Conservation (phyloP, 192 early-diverging fungal genomes). For the Spizellomyces punctatus region DNA sequence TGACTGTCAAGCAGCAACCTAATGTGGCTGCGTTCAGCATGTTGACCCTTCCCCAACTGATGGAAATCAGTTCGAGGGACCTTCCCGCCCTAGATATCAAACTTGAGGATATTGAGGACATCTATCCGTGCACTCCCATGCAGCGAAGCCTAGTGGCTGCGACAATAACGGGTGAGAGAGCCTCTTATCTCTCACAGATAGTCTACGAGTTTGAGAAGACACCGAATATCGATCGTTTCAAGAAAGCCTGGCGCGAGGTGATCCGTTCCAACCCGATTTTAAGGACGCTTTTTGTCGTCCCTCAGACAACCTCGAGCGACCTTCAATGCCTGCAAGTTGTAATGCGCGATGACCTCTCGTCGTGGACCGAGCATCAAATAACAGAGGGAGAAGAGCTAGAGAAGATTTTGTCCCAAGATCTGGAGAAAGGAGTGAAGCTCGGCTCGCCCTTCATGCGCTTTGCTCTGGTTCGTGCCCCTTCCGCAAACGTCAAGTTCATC, state of each 20-base stretch:
- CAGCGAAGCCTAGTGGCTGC: conserved; percentile 25
- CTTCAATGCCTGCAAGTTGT: conserved; percentile 24
- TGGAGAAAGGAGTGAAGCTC: conserved; percentile 1
- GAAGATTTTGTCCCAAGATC: neutral
- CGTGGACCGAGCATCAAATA: no score
- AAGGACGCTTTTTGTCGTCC: conserved; percentile 32
- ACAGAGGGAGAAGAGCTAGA: neutral
- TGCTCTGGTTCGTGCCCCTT: neutral
- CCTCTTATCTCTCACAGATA: neutral
- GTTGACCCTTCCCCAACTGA: neutral
- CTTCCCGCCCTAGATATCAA: neutral
- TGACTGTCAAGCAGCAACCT: no score
- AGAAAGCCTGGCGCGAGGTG: conserved; percentile 13
- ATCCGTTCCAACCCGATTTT: conserved; percentile 20
- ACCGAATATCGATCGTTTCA: conserved; percentile 7
- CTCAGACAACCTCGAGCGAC: neutral
- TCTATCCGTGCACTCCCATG: conserved; percentile 35
- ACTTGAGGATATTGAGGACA: conserved; percentile 29
- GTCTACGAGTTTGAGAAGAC: conserved; percentile 3
- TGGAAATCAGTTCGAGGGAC: neutral
- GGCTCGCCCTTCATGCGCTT: conserved; percentile 8
- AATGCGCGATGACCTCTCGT: conserved; percentile 2
- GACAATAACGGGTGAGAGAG: conserved; percentile 2
- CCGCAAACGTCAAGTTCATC: neutral
- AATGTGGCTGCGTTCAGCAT: neutral